Base-by-base conservation (phyloP, 257 asterid genomes). In the Coffea eugenioides region DNA sequence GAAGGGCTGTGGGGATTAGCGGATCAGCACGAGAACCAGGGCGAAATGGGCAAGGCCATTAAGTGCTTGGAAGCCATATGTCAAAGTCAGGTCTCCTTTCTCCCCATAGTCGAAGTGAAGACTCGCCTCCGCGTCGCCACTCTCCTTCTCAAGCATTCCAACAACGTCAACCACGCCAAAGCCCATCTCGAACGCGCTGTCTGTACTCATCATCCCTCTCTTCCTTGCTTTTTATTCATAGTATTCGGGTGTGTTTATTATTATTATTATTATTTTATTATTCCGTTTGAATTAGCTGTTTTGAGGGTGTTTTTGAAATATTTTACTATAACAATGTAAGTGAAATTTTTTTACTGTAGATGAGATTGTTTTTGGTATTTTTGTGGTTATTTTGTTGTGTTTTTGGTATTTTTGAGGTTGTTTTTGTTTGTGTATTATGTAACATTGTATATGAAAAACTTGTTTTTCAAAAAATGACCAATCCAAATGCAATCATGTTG, bases 1-100 rank as follows among this genome's bases (percentile, higher is more conserved):
- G 98, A 95, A 79, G 99, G 98, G 86, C 86, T 95, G 80, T 95
- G 99, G 99, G 90, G 90, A 18, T 83, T 95, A 81, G 94, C 99
- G 20, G 99, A 95, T 81, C 87, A 89, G 81, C 91, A 91, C 88
- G 99, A 95, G 95, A 91, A 87, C 90, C 85, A 87, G 31, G 82
- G 88, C 57, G 97, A 93, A 79, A 86, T 92, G 43, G 97, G 97
- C 13, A 90, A 93, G 84, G 90, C 97, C 4, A 91, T 95, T 14
- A 95, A 93, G 75, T 95, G 99, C 81, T 88, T 95, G 72, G 99
- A 95, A 81, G 99, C 98, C 73, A 90, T 96, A 57, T 96, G 98
- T 82, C 99, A 95, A 80, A 91, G 93, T 85, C 67, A 91, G 23
- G 92, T 92, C 54, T 91, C 97, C 23, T 96, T 94, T 83, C 91